phyloP scores from a whole-genome alignment of 495 filamentous ascomycete species.

The Lophiostoma macrostomum region DNA sequence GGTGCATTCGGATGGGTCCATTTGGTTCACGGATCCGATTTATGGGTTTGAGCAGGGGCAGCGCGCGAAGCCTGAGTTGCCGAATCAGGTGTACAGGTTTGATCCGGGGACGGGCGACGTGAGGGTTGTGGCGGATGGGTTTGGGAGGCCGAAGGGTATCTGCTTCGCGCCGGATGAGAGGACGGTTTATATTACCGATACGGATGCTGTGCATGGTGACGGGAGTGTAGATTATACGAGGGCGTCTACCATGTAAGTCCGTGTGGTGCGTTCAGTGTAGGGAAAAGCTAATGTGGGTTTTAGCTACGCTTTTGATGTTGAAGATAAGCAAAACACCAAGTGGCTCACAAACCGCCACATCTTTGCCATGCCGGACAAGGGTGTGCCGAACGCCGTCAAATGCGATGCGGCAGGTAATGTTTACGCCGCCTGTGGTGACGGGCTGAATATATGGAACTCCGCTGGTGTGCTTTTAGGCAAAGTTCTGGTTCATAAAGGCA shows the following conservation, averaged over 20 bases:
- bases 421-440: slow-evolving; percentile 48
- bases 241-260: slow-evolving; percentile 7
- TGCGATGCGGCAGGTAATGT: slow-evolving; percentile 47
- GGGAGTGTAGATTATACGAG: neutral
- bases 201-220: neutral
- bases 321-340: neutral
- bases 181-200: slow-evolving; percentile 44
- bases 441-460: slow-evolving; percentile 46
- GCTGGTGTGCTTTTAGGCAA: slow-evolving; percentile 43
- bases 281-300: too few relatives aligned
- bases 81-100: slow-evolving; percentile 47
- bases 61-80: slow-evolving; percentile 46
- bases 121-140: slow-evolving; percentile 27
- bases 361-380: slow-evolving; percentile 26
- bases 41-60: slow-evolving; percentile 46
- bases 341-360: slow-evolving; percentile 11
- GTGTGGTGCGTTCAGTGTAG: too few relatives aligned
- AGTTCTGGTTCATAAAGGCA: neutral
- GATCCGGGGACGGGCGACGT: slow-evolving; percentile 41
- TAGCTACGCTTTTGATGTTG: slow-evolving; percentile 8
- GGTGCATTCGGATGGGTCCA: slow-evolving; percentile 41
- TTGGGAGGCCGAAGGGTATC: slow-evolving; percentile 43
- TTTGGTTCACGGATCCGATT: slow-evolving; percentile 55
- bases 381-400: slow-evolving; percentile 44
- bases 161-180: slow-evolving; percentile 44